phyloP scores from a whole-genome alignment of 78 protist genomes.

The Dictyostelium firmibasis region DNA sequence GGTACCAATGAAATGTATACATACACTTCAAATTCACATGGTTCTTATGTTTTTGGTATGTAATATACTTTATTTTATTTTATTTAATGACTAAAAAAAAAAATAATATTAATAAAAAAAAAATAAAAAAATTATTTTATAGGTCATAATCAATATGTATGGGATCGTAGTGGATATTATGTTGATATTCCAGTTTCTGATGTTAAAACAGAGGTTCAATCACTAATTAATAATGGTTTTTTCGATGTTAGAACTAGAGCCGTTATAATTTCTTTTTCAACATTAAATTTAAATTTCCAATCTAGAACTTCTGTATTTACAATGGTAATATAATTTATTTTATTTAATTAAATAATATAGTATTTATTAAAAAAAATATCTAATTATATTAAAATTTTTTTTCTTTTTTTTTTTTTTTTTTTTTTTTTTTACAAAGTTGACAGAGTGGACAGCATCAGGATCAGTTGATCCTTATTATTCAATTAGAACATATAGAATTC shows the following conservation, averaged over 20 bases:
- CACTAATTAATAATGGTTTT: slow-evolving; percentile 20
- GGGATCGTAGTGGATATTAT: slow-evolving; percentile 45
- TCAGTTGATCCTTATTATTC: slow-evolving; percentile 41
- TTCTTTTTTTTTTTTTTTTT: background rate
- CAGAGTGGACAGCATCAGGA: slow-evolving; percentile 56
- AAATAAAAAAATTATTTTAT: background rate
- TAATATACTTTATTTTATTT: too few relatives aligned
- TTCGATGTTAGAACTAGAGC: slow-evolving; percentile 41
- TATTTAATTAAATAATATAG: too few relatives aligned
- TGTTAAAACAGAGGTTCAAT: background rate
- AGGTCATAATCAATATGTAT: slow-evolving; percentile 51
- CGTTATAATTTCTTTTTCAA: slow-evolving; percentile 41
- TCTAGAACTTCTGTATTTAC: slow-evolving; percentile 41
- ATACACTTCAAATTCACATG: slow-evolving; percentile 1
- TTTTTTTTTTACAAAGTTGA: background rate
- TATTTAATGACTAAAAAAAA: too few relatives aligned
- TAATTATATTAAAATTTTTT: background rate
- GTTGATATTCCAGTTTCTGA: slow-evolving; percentile 24
- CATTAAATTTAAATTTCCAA: slow-evolving; percentile 42
- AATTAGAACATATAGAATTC: slow-evolving; percentile 62
- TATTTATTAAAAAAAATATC: too few relatives aligned
- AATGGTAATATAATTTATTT: background rate
- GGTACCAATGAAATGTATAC: background rate
- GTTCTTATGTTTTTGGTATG: slow-evolving; percentile 32
- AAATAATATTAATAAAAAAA: too few relatives aligned